phyloP scores from a whole-genome alignment of 305 asterid species.

The Withania somnifera region DNA sequence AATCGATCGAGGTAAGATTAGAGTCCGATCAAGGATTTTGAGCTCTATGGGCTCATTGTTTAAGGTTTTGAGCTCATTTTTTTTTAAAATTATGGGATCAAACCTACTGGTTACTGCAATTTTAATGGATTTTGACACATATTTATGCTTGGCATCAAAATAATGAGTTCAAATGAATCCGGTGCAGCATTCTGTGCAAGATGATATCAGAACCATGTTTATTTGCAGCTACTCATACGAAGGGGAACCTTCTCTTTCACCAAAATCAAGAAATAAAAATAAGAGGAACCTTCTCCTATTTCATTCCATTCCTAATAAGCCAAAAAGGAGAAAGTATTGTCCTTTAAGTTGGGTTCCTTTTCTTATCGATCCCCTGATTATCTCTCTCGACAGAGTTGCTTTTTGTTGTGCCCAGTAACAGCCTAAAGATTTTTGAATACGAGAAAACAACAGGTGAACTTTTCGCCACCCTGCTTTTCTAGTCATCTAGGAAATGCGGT shows the following conservation, averaged over 20 bases:
- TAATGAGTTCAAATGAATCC: neutral
- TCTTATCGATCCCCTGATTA: neutral
- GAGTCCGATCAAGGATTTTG: neutral
- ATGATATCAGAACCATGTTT: neutral
- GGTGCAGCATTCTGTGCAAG: neutral
- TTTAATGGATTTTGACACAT: neutral
- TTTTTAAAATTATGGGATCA: neutral
- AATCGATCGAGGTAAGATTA: neutral
- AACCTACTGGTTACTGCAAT: neutral
- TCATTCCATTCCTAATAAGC: neutral
- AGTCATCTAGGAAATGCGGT: neutral
- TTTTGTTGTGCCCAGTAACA: neutral
- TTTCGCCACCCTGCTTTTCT: neutral
- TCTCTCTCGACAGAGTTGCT: neutral
- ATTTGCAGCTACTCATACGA: neutral
- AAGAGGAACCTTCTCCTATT: neutral
- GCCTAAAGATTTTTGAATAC: neutral
- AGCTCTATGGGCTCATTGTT: neutral
- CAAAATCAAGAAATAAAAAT: neutral
- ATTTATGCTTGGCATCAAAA: neutral
- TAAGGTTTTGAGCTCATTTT: neutral
- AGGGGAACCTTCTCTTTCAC: neutral
- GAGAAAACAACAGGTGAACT: neutral
- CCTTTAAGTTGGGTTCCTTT: neutral
- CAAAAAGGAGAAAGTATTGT: neutral